Evolutionary conservation across 495 filamentous ascomycete species (phyloP).

Genomic region (Coniosporium apollinis): DNA sequence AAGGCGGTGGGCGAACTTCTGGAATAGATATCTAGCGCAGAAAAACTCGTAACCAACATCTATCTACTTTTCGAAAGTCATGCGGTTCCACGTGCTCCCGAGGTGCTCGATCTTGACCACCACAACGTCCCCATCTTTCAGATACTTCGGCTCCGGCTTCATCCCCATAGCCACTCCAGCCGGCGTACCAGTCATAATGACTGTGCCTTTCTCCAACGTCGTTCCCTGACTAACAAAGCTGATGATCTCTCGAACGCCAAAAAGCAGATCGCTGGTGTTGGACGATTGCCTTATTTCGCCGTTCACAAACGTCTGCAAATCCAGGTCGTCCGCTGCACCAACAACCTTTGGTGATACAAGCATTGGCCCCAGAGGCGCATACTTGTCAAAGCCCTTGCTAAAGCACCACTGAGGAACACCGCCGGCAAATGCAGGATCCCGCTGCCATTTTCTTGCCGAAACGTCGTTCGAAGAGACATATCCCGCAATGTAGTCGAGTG

Average conservation of each 20-base stretch:
- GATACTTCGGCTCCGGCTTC: constrained; percentile 33
- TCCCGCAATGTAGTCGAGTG: constrained; percentile 30
- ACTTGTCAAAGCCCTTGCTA: constrained; percentile 23
- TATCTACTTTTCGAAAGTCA: constrained; percentile 12
- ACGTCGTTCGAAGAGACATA: constrained; percentile 36
- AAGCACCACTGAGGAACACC: constrained; percentile 23
- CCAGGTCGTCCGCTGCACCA: constrained; percentile 14
- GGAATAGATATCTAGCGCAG: too few species aligned
- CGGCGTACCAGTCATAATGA: constrained; percentile 23
- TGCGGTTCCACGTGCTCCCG: constrained; percentile 25
- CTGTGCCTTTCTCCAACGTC: constrained; percentile 18
- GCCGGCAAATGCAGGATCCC: constrained; percentile 23
- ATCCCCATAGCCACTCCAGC: constrained; percentile 30
- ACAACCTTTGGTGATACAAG: constrained; percentile 20
- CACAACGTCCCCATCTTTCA: constrained; percentile 44
- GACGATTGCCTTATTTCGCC: constrained; percentile 25
- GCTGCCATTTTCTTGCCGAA: constrained; percentile 30
- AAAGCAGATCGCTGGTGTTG: constrained; percentile 23
- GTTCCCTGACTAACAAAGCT: constrained; percentile 17
- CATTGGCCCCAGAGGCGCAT: constrained; percentile 23
- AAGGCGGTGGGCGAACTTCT: too few species aligned
- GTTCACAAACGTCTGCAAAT: constrained; percentile 25
- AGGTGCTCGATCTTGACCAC: constrained; percentile 34
- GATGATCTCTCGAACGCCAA: constrained; percentile 20
- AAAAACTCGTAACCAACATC: too few species aligned